Evolutionary conservation across 2,329 filamentous ascomycete species (phyloP).

Genomic region (Zymoseptoria passerinii): DNA sequence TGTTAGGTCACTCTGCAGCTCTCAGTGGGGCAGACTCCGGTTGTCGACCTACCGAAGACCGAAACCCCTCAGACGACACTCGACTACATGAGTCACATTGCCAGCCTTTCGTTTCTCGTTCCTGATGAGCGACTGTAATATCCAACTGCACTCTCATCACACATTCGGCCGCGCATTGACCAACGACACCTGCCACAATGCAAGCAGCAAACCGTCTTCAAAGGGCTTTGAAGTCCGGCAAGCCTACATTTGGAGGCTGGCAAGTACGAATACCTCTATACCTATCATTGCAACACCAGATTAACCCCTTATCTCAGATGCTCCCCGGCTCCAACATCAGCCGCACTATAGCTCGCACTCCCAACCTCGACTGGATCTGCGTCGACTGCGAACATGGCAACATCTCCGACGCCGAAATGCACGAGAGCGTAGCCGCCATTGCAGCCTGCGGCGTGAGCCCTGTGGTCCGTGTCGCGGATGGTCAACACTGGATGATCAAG

Average conservation of each 20-base stretch:
- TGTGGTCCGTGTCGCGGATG: conserved; percentile 43
- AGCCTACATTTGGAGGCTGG: conserved; percentile 49
- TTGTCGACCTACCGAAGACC: background rate
- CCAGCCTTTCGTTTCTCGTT: background rate
- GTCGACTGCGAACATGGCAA: conserved; percentile 52
- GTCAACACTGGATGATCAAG: conserved; percentile 56
- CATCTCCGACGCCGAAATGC: conserved; percentile 47
- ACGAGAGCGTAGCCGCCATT: conserved; percentile 46
- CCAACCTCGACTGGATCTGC: conserved; percentile 35
- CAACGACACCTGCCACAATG: conserved; percentile 30
- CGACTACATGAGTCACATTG: background rate
- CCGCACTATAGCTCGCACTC: conserved; percentile 44
- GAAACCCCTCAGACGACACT: background rate
- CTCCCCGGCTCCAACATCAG: conserved; percentile 48
- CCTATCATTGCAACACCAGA: conserved; percentile 2
- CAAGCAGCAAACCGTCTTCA: conserved; percentile 48
- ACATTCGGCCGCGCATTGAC: conserved; percentile 14
- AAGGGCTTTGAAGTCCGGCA: conserved; percentile 42
- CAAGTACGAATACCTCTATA: conserved; percentile 34
- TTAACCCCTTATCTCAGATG: conserved; percentile 29
- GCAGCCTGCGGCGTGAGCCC: conserved; percentile 38
- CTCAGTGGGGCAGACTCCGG: background rate
- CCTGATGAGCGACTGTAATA: background rate
- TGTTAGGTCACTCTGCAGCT: background rate
- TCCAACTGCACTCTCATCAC: background rate